Base-by-base conservation (phyloP, 2,329 filamentous ascomycete genomes). In the Setomelanomma holmii region DNA sequence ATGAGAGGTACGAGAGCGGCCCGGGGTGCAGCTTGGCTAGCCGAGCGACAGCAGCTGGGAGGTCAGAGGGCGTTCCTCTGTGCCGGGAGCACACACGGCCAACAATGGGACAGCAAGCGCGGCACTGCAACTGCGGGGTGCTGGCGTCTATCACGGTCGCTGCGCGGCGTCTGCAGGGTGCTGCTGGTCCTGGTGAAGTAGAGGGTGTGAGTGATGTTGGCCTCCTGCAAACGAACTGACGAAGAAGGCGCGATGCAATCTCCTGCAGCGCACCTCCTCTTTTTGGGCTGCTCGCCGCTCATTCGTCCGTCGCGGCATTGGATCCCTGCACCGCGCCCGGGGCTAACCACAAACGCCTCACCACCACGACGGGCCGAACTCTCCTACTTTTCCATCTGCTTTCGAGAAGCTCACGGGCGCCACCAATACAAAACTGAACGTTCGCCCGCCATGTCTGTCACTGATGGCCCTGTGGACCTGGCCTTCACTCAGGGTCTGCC, bases 401-500 rank as follows among this genome's bases (percentile, higher is more conserved):
- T 56, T 64, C 58, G 51, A 58, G 57, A 60, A 58, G 35, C 55
- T 56, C 51, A 43, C 45, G 44, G 36, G 53, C 59, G 62, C 64
- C 67, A 63, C 60, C 63, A 60, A 61, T 61, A 58, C 39, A 34
- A 21, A 8, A 30, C 10, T 30, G 27, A 40, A 27, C 16, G 14
- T 33, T 48, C 17, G 34, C 23, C 47, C 36, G 40, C 21, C 50
- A 66, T 65, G 60, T 20, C 64, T 45, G 49, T 48, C 44, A 40
- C 56, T 21, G 39, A 39, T 20, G 38, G 22, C 11, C 46, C 60
- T 42, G 61, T 67, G 48, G 62, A 69, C 48, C 10, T 30, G 34
- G 57, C 45, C 35, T 78, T 78, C 52, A 60, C 71, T 36, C 61
- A 52, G 56, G 50, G 63, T 1, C 64, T 80, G 41, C 77, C 77